Evolutionary conservation across 768 basidiomycete species (phyloP).

Genomic region (Tylopilus sp.): DNA sequence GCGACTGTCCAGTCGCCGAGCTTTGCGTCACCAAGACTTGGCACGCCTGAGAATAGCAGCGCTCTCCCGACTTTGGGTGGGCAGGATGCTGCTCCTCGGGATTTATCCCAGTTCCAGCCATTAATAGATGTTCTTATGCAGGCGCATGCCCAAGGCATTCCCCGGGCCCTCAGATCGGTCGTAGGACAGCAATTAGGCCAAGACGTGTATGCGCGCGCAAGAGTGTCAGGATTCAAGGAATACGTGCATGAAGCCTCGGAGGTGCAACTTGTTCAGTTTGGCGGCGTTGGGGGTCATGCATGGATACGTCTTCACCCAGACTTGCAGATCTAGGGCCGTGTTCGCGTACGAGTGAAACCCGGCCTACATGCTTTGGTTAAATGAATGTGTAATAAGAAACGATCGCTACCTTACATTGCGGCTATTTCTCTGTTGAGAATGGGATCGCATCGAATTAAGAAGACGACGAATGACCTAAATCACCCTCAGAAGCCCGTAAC

Average conservation of each 20-base stretch:
- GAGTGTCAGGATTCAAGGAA: conserved; percentile 39
- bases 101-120: conserved; percentile 19
- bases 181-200: conserved; percentile 34
- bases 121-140: conserved; percentile 34
- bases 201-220: conserved; percentile 36
- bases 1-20: neutral
- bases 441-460: neutral
- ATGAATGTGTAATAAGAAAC: conserved; percentile 15
- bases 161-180: conserved; percentile 35
- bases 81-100: neutral
- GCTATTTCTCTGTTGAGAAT: neutral
- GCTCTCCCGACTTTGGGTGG: neutral
- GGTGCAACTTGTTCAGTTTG: conserved; percentile 38
- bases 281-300: conserved; percentile 34
- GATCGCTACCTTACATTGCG: conserved; percentile 2
- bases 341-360: conserved; percentile 8
- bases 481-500: conserved; percentile 1
- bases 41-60: neutral
- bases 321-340: conserved; percentile 12
- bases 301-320: conserved; percentile 35
- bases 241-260: conserved; percentile 40
- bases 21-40: neutral
- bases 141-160: conserved; percentile 31
- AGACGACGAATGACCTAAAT: conserved; percentile 5
- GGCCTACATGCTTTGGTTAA: conserved; percentile 12